Evolutionary conservation across 139 green algal species (phyloP).

Genomic region (Coccomyxa sp.): DNA sequence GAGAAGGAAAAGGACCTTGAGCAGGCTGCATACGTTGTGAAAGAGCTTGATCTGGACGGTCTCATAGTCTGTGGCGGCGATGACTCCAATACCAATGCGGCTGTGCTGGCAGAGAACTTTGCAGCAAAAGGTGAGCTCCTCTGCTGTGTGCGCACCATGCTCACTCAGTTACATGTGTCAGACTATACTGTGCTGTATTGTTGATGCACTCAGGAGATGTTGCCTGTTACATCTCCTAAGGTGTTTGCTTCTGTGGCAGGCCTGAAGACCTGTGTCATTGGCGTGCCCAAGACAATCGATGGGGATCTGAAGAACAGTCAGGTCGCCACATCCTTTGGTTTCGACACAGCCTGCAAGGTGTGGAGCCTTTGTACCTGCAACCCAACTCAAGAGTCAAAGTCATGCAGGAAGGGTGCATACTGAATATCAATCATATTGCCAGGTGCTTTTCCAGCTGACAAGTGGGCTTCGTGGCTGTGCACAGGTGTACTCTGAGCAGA

Average conservation of each 20-base stretch:
- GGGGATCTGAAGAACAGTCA: conserved; percentile 56
- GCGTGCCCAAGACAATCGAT: conserved; percentile 71
- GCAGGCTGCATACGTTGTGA: conserved; percentile 6
- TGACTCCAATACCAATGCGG: conserved; percentile 70
- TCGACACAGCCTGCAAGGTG: conserved; percentile 70
- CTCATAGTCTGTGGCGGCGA: conserved; percentile 62
- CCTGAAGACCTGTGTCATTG: conserved; percentile 42
- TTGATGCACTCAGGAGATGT: background rate
- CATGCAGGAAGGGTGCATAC: background rate
- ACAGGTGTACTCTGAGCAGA: conserved; percentile 48
- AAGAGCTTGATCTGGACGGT: conserved; percentile 44
- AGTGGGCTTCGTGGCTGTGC: background rate
- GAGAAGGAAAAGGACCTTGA: conserved; percentile 49
- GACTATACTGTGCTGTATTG: background rate
- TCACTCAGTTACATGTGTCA: background rate
- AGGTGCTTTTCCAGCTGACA: background rate
- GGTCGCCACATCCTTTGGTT: conserved; percentile 57
- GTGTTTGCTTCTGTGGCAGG: conserved; percentile 2
- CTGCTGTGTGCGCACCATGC: background rate
- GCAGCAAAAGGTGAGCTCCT: background rate
- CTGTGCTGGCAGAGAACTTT: conserved; percentile 51
- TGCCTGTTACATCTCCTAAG: background rate
- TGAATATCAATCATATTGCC: background rate
- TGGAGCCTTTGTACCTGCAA: background rate
- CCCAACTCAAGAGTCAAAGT: background rate